Evolutionary conservation across 2,329 filamentous ascomycete species (phyloP).

Genomic region (Pseudopithomyces maydicus): DNA sequence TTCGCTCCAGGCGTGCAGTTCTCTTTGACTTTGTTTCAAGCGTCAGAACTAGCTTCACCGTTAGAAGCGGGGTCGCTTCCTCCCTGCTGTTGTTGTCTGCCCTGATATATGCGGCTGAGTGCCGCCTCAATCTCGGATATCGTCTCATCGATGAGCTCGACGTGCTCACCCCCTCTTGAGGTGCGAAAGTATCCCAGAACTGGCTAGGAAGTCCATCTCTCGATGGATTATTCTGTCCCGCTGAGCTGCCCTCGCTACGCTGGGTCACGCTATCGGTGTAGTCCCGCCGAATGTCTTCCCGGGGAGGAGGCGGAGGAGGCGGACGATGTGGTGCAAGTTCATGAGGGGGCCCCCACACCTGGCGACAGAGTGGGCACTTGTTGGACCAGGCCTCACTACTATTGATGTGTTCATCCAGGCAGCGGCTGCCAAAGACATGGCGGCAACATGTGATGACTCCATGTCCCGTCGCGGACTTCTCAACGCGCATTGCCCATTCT

Average conservation of each 20-base stretch:
- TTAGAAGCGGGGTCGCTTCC: too few species aligned
- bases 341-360: neutral
- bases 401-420: conserved; percentile 7
- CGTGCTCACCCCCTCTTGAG: neutral
- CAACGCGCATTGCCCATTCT: conserved; percentile 12
- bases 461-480: conserved; percentile 1
- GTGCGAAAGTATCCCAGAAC: neutral
- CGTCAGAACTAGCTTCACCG: too few species aligned
- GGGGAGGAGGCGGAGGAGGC: too few species aligned
- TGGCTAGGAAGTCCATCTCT: neutral
- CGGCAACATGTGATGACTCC: conserved; percentile 8
- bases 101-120: conserved; percentile 1
- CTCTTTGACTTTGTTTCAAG: too few species aligned
- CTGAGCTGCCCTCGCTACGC: neutral
- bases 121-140: neutral
- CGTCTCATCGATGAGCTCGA: neutral
- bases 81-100: neutral
- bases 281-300: too few species aligned
- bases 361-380: conserved; percentile 10
- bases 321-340: neutral
- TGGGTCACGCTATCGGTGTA: too few species aligned
- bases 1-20: too few species aligned
- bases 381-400: conserved; percentile 4
- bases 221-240: neutral
- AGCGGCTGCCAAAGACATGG: conserved; percentile 7